phyloP scores from a whole-genome alignment of 2,329 filamentous ascomycete species.

The Cladophialophora chaetospira region DNA sequence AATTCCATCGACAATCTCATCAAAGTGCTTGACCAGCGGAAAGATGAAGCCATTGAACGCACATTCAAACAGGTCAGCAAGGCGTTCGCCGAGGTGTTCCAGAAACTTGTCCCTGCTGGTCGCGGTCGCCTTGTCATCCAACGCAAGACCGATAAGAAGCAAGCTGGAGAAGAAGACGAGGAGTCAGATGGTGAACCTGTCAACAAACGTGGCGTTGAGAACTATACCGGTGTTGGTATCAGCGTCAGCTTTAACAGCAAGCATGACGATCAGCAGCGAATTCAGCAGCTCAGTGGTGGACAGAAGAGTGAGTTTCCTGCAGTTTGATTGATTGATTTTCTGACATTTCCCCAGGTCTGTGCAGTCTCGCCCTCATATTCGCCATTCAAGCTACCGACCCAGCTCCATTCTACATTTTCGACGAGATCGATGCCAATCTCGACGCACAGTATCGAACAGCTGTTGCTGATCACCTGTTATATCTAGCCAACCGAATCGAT shows the following conservation, averaged over 20 bases:
- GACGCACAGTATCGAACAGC: slow-evolving; percentile 97
- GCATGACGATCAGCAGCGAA: slow-evolving; percentile 95
- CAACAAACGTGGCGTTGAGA: slow-evolving; percentile 70
- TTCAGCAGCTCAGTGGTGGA: slow-evolving; percentile 93
- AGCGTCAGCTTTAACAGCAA: slow-evolving; percentile 98
- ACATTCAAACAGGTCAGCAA: slow-evolving; percentile 97
- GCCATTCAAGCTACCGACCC: slow-evolving; percentile 98
- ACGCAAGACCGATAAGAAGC: slow-evolving; percentile 74
- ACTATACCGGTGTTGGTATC: slow-evolving; percentile 94
- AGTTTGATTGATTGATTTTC: slow-evolving; percentile 13
- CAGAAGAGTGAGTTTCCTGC: slow-evolving; percentile 77
- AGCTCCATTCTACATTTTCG: slow-evolving; percentile 97
- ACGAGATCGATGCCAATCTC: slow-evolving; percentile 97
- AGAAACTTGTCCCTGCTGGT: slow-evolving; percentile 90
- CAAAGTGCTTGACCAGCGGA: slow-evolving; percentile 86
- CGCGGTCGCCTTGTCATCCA: slow-evolving; percentile 92
- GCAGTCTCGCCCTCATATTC: slow-evolving; percentile 95
- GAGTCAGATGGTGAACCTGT: slow-evolving; percentile 65
- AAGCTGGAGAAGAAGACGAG: slow-evolving; percentile 62
- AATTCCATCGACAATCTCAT: slow-evolving; percentile 90
- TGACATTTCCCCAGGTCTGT: slow-evolving; percentile 64
- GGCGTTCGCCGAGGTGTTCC: slow-evolving; percentile 90
- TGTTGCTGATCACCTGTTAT: slow-evolving; percentile 83
- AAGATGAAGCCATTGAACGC: slow-evolving; percentile 96
- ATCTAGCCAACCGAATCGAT: slow-evolving; percentile 68